These are phyloP conservation scores for Suillus clintonianus DNA, from an alignment of 768 basidiomycete genomes.

Conservation along the genomic window DNA sequence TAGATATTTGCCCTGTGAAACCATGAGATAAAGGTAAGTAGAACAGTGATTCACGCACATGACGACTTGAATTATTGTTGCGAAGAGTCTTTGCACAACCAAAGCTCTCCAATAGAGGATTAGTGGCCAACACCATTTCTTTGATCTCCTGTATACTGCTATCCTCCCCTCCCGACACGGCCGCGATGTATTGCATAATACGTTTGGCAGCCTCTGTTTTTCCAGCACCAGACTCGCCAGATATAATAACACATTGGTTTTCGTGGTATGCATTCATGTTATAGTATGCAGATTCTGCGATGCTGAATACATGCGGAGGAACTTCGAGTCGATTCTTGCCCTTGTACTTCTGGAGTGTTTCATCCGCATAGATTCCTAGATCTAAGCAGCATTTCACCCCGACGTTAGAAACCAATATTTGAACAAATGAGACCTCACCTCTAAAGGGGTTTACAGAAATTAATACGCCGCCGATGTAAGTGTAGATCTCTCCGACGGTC, in stretches of 20 bases:
- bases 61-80: slow-evolving; percentile 98
- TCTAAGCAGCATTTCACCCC: slow-evolving; percentile 46
- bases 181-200: slow-evolving; percentile 99
- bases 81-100: slow-evolving; percentile 98
- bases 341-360: slow-evolving; percentile 79
- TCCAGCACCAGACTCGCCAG: slow-evolving; percentile 97
- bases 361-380: slow-evolving; percentile 97
- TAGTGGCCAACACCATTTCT: slow-evolving; percentile 99
- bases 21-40: slow-evolving; percentile 1
- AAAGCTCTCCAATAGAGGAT: slow-evolving; percentile 95
- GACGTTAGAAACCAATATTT: slow-evolving; percentile 7
- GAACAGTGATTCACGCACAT: slow-evolving; percentile 59
- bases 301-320: slow-evolving; percentile 96
- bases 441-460: slow-evolving; percentile 99
- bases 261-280: slow-evolving; percentile 99
- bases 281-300: slow-evolving; percentile 97
- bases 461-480: slow-evolving; percentile 96
- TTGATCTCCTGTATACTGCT: slow-evolving; percentile 96
- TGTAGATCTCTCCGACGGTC: slow-evolving; percentile 95
- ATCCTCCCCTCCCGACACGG: slow-evolving; percentile 86
- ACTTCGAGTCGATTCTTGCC: slow-evolving; percentile 99
- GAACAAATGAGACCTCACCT: slow-evolving; percentile 47
- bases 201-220: slow-evolving; percentile 99
- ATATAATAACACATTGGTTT: slow-evolving; percentile 99
- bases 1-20: slow-evolving; percentile 88